Conservation (phyloP, 225 moss, liverwort and hornwort genomes). For the Antitrichia curtipendula region DNA sequence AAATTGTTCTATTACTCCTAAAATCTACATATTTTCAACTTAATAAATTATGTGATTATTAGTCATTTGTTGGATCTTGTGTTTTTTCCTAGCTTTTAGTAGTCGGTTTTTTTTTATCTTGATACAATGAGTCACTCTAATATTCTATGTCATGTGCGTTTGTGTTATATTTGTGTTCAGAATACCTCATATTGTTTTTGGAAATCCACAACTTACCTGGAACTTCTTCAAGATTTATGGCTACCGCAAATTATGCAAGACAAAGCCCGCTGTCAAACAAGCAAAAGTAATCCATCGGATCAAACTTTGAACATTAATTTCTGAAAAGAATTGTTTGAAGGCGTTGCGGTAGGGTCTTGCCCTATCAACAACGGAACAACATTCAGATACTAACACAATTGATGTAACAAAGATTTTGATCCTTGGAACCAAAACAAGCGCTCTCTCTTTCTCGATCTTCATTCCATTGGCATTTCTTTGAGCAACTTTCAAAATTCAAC, state of each 20-base stretch:
- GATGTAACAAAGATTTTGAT: not conserved
- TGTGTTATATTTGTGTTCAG: not conserved
- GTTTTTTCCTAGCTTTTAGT: not conserved
- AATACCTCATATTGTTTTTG: not conserved
- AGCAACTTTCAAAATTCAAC: slow-evolving; percentile 15
- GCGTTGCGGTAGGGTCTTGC: not conserved
- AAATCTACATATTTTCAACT: not conserved
- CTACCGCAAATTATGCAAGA: not conserved
- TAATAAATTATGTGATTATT: accelerated
- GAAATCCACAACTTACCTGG: not conserved
- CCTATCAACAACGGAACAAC: not conserved
- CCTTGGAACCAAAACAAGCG: no score
- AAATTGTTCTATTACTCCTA: not conserved
- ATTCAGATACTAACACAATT: not conserved
- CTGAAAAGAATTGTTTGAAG: not conserved
- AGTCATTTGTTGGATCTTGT: not conserved
- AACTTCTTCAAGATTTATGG: no score
- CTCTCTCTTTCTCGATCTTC: no score
- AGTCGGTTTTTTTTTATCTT: not conserved
- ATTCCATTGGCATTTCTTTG: not conserved
- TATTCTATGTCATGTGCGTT: not conserved
- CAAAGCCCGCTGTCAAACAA: not conserved
- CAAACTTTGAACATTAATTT: not conserved
- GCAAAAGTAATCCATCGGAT: not conserved
- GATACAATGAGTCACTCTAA: not conserved